phyloP scores from a whole-genome alignment of 352 stramenopile species.

The Pythium coloratum region DNA sequence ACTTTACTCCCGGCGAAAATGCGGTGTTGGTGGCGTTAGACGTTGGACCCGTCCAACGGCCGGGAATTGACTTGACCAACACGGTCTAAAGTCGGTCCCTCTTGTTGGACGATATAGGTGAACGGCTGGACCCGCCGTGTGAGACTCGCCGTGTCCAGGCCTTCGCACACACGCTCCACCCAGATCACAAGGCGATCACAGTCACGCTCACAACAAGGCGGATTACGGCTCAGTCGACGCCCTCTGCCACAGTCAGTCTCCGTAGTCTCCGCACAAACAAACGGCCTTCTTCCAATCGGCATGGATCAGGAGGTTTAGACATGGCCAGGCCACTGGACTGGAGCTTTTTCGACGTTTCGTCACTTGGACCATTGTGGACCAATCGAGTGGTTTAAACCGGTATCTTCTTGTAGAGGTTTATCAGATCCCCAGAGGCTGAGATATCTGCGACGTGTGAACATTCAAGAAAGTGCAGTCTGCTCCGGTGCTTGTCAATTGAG shows the following conservation, averaged over 20 bases:
- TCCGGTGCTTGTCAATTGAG: background rate
- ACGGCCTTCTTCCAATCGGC: background rate
- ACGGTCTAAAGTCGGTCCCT: background rate
- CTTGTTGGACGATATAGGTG: background rate
- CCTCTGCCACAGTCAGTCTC: background rate
- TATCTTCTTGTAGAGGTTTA: background rate
- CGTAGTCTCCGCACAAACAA: no score
- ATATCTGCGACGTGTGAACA: constrained; percentile 2
- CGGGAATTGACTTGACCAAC: background rate
- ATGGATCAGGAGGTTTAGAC: background rate
- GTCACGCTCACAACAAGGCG: background rate
- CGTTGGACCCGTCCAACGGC: background rate
- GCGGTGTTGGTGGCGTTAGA: no score
- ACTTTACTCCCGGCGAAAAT: background rate
- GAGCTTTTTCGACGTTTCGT: background rate
- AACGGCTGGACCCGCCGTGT: background rate
- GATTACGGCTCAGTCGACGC: background rate
- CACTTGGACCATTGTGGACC: background rate
- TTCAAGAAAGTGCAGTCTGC: background rate
- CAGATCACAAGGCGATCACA: background rate
- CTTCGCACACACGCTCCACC: background rate
- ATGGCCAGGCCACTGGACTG: background rate
- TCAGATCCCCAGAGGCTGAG: background rate
- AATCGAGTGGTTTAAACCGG: background rate
- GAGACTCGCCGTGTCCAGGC: background rate